These are phyloP conservation scores for Lactarius sanguifluus DNA, from an alignment of 768 basidiomycete species.

Conservation along the genomic window DNA sequence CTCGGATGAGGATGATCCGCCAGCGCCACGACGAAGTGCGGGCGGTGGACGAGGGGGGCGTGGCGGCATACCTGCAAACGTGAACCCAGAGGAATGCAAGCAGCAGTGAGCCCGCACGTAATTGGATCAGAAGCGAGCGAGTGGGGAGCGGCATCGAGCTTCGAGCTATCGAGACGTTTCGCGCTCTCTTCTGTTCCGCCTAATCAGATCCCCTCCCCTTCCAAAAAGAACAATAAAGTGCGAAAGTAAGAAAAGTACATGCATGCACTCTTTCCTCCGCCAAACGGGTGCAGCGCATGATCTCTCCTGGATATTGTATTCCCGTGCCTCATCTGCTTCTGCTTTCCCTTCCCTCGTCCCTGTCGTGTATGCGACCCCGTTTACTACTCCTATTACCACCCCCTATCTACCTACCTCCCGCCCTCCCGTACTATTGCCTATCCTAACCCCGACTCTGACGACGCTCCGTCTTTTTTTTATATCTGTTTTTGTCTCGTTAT, in stretches of 20 bases:
- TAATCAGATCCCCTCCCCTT: not conserved
- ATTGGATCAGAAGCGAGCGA: slow-evolving; percentile 1
- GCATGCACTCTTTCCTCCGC: not conserved
- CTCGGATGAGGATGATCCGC: slow-evolving; percentile 67
- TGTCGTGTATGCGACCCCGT: not conserved
- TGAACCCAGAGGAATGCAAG: slow-evolving; percentile 87
- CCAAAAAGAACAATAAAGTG: not conserved
- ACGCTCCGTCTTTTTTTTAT: not conserved
- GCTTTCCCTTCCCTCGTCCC: not conserved
- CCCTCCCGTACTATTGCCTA: not conserved
- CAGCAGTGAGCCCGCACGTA: slow-evolving; percentile 59
- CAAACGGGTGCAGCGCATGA: not conserved
- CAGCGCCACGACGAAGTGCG: slow-evolving; percentile 50
- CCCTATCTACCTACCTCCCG: not conserved
- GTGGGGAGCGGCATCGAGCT: not conserved
- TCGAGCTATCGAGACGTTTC: not conserved
- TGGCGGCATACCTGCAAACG: slow-evolving; percentile 44
- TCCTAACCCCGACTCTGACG: slow-evolving; percentile 4
- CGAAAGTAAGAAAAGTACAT: not conserved
- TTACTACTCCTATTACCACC: not conserved
- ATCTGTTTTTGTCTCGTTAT: slow-evolving; percentile 3
- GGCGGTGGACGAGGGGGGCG: slow-evolving; percentile 45
- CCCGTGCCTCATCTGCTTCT: not conserved
- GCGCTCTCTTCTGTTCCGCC: not conserved
- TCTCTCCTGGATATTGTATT: not conserved